These are phyloP conservation scores for Paecilomyces dactylethromorphus DNA, from an alignment of 2,329 filamentous ascomycete species.

Conservation along the genomic window DNA sequence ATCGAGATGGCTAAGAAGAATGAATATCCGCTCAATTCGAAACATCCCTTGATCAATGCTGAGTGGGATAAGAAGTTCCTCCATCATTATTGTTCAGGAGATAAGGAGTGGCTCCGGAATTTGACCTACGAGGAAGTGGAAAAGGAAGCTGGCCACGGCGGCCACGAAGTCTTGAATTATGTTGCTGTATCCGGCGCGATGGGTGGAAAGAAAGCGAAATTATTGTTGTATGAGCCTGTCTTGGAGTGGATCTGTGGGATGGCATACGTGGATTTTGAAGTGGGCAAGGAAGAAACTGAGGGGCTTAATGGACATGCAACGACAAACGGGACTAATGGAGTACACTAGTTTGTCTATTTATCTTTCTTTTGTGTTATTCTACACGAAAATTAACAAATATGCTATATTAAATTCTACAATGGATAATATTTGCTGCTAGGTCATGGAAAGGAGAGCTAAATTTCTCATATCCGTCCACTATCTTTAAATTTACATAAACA, in stretches of 20 bases:
- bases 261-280: conserved; percentile 8
- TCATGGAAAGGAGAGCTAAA: too few species aligned
- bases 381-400: too few species aligned
- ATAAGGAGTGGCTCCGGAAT: conserved; percentile 13
- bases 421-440: too few species aligned
- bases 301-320: neutral
- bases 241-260: conserved; percentile 10
- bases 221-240: conserved; percentile 8
- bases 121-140: conserved; percentile 15
- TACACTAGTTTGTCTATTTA: neutral
- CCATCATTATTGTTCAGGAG: conserved; percentile 13
- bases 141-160: conserved; percentile 13
- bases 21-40: conserved; percentile 22
- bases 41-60: conserved; percentile 22
- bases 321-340: neutral
- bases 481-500: neutral
- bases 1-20: conserved; percentile 24
- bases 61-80: conserved; percentile 22
- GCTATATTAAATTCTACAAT: too few species aligned
- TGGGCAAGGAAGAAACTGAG: neutral
- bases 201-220: conserved; percentile 5
- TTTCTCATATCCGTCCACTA: too few species aligned
- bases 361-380: neutral
- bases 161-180: conserved; percentile 15
- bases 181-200: conserved; percentile 11